A percentile compares a stretch with the other conserved stretches of the same genome.
Conservation (phyloP, 148 eudicot species). For the Nyssa sinensis region DNA sequence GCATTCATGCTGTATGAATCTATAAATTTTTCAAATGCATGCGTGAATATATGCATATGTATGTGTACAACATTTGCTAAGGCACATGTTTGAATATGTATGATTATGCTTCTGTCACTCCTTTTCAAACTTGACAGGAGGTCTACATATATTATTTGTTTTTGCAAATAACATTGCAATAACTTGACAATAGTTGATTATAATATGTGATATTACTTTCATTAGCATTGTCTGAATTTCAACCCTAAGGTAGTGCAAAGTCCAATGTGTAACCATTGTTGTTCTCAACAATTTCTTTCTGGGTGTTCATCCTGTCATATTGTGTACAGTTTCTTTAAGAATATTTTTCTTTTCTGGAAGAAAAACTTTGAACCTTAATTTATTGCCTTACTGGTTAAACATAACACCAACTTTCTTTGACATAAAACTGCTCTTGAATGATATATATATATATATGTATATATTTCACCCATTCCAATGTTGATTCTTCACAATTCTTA, state of each 20-base stretch:
- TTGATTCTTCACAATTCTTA: neutral
- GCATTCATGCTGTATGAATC: neutral
- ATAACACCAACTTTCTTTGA: neutral
- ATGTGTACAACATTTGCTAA: neutral
- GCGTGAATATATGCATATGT: neutral
- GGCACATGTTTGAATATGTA: neutral
- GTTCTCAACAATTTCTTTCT: neutral
- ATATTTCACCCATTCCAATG: slow-evolving; percentile 2
- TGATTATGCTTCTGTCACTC: neutral
- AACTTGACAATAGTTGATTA: neutral
- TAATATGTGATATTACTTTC: neutral
- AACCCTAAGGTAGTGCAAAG: slow-evolving; percentile 1
- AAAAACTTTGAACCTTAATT: neutral
- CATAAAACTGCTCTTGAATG: neutral
- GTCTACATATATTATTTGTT: neutral
- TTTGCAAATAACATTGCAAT: neutral
- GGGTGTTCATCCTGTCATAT: neutral
- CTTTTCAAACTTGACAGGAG: neutral
- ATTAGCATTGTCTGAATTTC: neutral
- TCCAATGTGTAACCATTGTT: neutral
- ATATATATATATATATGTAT: no score
- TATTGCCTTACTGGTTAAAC: slow-evolving; percentile 12
- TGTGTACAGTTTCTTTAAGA: neutral
- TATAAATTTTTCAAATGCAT: neutral
- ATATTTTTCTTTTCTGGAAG: neutral